phyloP scores from a whole-genome alignment of 1,139 yeast species.

The Sugiyamaella xylanicola region DNA sequence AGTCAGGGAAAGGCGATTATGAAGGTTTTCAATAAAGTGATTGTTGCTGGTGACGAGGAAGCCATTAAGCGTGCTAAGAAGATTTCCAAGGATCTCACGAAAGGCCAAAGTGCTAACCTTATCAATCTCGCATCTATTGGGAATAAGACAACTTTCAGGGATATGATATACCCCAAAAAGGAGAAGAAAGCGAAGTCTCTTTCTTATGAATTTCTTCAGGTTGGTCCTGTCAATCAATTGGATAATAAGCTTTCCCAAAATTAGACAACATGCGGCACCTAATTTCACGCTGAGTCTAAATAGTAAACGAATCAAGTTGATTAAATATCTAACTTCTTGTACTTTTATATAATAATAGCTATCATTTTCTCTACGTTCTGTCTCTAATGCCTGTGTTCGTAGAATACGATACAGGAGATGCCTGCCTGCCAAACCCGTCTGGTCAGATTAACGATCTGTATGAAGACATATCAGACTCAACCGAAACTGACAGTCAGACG shows the following conservation, averaged over 20 bases:
- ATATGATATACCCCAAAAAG: slow-evolving; percentile 10
- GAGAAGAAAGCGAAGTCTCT: neutral
- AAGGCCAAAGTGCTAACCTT: slow-evolving; percentile 25
- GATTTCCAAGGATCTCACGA: slow-evolving; percentile 15
- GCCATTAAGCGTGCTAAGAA: neutral
- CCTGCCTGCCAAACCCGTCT: slow-evolving; percentile 14
- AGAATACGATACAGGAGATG: slow-evolving; percentile 17
- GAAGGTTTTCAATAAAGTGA: slow-evolving; percentile 19
- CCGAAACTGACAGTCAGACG: slow-evolving; percentile 3
- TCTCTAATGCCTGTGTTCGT: slow-evolving; percentile 6
- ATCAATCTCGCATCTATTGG: slow-evolving; percentile 21
- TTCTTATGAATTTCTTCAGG: slow-evolving; percentile 8
- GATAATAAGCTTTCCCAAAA: slow-evolving; percentile 10
- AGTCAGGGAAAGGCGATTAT: slow-evolving; percentile 9
- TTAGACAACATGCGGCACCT: neutral
- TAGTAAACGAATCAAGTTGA: neutral
- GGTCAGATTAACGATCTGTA: slow-evolving; percentile 4
- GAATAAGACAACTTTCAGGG: slow-evolving; percentile 14
- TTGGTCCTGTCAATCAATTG: slow-evolving; percentile 17
- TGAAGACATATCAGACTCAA: slow-evolving; percentile 9
- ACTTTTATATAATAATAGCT: neutral
- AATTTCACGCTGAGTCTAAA: slow-evolving; percentile 3
- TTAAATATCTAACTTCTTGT: slow-evolving; percentile 1
- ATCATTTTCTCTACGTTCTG: neutral
- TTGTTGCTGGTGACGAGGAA: slow-evolving; percentile 4